phyloP scores from a whole-genome alignment of 371 early-diverging fungal genomes.

The Mortierella sp. region DNA sequence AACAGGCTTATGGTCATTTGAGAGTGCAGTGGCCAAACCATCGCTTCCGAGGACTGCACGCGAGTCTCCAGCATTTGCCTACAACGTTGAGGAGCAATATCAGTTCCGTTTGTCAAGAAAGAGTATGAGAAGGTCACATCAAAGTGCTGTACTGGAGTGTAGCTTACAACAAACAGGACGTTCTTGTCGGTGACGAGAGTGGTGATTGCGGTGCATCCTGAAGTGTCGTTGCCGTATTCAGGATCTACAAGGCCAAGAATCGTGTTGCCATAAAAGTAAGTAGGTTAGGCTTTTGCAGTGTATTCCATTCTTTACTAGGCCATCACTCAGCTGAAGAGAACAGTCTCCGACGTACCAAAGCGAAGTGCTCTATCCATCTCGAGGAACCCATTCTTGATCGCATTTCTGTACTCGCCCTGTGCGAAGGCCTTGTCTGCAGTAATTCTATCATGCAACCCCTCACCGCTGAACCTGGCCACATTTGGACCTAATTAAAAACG shows the following conservation, averaged over 20 bases:
- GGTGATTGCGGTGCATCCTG: constrained; percentile 96
- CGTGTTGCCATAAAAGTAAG: neutral
- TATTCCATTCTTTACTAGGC: neutral
- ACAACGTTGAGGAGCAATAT: neutral
- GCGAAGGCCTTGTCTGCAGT: constrained; percentile 74
- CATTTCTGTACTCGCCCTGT: constrained; percentile 70
- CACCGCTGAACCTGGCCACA: constrained; percentile 90
- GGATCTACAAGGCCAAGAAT: constrained; percentile 67
- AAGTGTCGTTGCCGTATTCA: constrained; percentile 76
- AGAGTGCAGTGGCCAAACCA: constrained; percentile 85
- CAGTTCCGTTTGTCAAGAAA: neutral
- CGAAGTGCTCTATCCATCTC: constrained; percentile 84
- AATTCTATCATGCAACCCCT: constrained; percentile 78
- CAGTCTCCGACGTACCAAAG: constrained; percentile 62
- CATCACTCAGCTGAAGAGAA: neutral
- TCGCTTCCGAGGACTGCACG: constrained; percentile 86
- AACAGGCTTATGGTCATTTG: constrained; percentile 95
- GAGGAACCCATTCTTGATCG: constrained; percentile 87
- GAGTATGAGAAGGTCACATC: neutral
- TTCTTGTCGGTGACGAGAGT: constrained; percentile 84
- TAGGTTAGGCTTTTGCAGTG: neutral
- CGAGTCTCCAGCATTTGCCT: constrained; percentile 97
- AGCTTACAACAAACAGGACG: constrained; percentile 58
- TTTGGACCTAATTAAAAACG: constrained; percentile 64
- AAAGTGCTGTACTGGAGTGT: neutral